A percentile compares a stretch with the other conserved stretches of the same genome.
These are phyloP conservation scores for Stagonosporopsis vannaccii DNA, from an alignment of 2,329 filamentous ascomycete genomes.

Conservation along the genomic window DNA sequence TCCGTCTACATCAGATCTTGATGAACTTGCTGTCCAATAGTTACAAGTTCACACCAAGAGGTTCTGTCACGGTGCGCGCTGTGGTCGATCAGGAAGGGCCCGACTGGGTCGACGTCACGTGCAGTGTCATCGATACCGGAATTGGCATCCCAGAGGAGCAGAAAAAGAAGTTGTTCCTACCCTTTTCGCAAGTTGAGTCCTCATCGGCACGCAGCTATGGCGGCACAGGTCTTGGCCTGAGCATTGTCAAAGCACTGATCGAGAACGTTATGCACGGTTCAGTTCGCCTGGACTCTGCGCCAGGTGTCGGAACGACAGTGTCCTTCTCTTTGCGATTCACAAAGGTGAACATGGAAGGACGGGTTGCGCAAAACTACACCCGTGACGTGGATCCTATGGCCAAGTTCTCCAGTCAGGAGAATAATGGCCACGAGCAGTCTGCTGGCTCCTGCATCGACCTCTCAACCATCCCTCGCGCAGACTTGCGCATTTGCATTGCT, in stretches of 20 bases:
- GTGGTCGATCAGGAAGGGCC: slow-evolving; percentile 74
- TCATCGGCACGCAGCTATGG: slow-evolving; percentile 91
- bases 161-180: slow-evolving; percentile 84
- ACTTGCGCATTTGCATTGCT: slow-evolving; percentile 88
- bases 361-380: slow-evolving; percentile 50
- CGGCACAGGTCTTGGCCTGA: slow-evolving; percentile 87
- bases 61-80: slow-evolving; percentile 83
- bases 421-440: slow-evolving; percentile 53
- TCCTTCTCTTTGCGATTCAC: slow-evolving; percentile 87
- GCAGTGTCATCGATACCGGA: slow-evolving; percentile 87
- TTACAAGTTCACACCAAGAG: slow-evolving; percentile 90
- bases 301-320: slow-evolving; percentile 72
- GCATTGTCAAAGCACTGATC: slow-evolving; percentile 93
- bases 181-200: slow-evolving; percentile 91
- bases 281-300: slow-evolving; percentile 80
- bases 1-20: slow-evolving; percentile 59
- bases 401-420: slow-evolving; percentile 60
- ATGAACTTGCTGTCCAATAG: slow-evolving; percentile 92
- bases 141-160: slow-evolving; percentile 88
- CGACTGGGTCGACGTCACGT: slow-evolving; percentile 76
- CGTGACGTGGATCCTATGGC: slow-evolving; percentile 63
- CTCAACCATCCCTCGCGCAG: slow-evolving; percentile 74
- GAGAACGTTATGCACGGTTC: slow-evolving; percentile 89
- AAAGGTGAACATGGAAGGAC: slow-evolving; percentile 73
- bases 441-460: slow-evolving; percentile 56